phyloP scores from a whole-genome alignment of 1,284 basidiomycete species.

The Agaricales sp. region DNA sequence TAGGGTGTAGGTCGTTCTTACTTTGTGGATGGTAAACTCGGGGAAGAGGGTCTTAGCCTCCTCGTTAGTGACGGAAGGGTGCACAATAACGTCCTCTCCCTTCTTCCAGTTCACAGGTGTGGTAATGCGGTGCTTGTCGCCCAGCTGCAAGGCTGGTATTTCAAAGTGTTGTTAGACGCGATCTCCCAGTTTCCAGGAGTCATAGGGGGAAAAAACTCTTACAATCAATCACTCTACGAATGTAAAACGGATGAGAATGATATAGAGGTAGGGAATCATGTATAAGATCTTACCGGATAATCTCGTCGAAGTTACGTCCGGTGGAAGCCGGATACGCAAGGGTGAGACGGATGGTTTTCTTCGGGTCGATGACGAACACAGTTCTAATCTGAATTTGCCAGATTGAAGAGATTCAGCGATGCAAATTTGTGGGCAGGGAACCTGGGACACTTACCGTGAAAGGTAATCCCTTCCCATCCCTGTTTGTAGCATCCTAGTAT shows the following conservation, averaged over 20 bases:
- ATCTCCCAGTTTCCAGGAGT: too few species aligned
- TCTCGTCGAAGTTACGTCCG: slow-evolving; percentile 58
- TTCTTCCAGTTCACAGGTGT: slow-evolving; percentile 93
- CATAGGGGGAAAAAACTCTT: slow-evolving; percentile 17
- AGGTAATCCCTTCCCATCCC: slow-evolving; percentile 84
- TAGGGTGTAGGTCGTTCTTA: slow-evolving; percentile 19
- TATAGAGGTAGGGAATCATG: not conserved
- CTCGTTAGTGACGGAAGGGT: slow-evolving; percentile 79
- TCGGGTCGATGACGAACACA: slow-evolving; percentile 91
- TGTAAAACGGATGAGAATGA: slow-evolving; percentile 8
- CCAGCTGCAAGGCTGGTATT: slow-evolving; percentile 72
- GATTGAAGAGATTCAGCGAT: slow-evolving; percentile 8
- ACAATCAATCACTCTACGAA: slow-evolving; percentile 54
- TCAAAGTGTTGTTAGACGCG: too few species aligned
- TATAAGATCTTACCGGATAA: slow-evolving; percentile 12
- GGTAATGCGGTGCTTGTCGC: slow-evolving; percentile 81
- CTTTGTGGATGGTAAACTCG: slow-evolving; percentile 57
- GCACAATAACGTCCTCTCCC: slow-evolving; percentile 92
- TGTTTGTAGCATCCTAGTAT: slow-evolving; percentile 76
- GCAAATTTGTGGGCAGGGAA: slow-evolving; percentile 8
- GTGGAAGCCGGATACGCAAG: slow-evolving; percentile 87
- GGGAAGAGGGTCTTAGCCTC: slow-evolving; percentile 88
- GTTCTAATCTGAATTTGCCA: slow-evolving; percentile 74
- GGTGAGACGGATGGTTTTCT: slow-evolving; percentile 84
- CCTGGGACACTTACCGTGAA: slow-evolving; percentile 69